Evolutionary conservation across 164 flowering plant genomes (phyloP).

Genomic region (Annona squamosa): DNA sequence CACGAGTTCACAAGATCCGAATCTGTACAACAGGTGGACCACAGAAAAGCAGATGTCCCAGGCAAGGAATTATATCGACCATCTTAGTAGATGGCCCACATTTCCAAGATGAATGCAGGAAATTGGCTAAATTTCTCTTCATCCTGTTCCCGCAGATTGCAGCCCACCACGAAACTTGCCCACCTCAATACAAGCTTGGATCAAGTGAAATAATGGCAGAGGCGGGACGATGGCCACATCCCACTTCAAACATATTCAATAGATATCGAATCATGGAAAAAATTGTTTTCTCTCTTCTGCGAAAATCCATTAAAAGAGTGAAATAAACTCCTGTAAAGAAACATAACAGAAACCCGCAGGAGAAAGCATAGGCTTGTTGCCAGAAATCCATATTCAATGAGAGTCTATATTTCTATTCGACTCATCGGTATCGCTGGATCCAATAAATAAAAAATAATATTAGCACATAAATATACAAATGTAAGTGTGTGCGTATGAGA

Average conservation of each 20-base stretch:
- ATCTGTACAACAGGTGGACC: background rate
- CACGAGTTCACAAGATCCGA: background rate
- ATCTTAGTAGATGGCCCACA: background rate
- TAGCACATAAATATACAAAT: background rate
- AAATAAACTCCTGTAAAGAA: background rate
- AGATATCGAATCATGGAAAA: background rate
- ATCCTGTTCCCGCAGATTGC: background rate
- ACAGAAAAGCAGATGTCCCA: background rate
- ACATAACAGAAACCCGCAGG: background rate
- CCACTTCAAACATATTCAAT: background rate
- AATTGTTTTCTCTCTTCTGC: background rate
- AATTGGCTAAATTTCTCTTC: background rate
- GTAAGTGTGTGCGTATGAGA: background rate
- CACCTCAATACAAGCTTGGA: background rate
- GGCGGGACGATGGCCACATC: background rate
- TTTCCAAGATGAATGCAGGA: background rate
- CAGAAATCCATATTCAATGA: background rate
- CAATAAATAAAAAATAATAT: background rate
- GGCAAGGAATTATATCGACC: background rate
- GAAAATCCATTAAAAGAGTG: background rate
- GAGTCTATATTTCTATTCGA: background rate
- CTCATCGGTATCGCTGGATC: background rate
- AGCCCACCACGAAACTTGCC: background rate
- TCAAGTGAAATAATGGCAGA: background rate
- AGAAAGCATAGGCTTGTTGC: background rate